phyloP scores from a whole-genome alignment of 768 basidiomycete species.

The Phaeotremella fagi region DNA sequence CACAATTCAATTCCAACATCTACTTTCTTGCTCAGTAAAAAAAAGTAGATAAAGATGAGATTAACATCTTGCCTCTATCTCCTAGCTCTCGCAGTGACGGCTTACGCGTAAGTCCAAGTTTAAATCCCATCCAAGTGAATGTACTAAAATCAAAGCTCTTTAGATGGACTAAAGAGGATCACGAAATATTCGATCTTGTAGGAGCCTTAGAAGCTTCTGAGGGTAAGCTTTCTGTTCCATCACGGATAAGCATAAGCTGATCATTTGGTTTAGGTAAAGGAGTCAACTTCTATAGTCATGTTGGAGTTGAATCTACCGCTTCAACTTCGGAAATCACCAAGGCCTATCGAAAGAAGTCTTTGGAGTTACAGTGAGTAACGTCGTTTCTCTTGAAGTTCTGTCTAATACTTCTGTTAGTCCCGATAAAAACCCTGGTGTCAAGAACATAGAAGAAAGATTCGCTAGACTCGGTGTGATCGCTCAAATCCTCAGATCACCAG shows the following conservation, averaged over 20 bases:
- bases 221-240: slow-evolving; percentile 52
- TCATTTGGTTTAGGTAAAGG: slow-evolving; percentile 59
- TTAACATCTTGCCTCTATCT: not conserved
- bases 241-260: not conserved
- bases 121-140: no score
- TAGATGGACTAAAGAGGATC: slow-evolving; percentile 64
- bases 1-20: no score
- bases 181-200: slow-evolving; percentile 95
- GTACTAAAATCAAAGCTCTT: not conserved
- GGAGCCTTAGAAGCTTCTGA: slow-evolving; percentile 72
- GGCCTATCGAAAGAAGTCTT: slow-evolving; percentile 86
- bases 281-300: slow-evolving; percentile 93
- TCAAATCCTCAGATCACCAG: slow-evolving; percentile 70
- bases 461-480: slow-evolving; percentile 83
- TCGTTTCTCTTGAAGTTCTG: not conserved
- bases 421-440: slow-evolving; percentile 87
- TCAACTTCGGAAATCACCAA: slow-evolving; percentile 64
- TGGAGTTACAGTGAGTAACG: slow-evolving; percentile 75
- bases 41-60: not conserved
- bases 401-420: slow-evolving; percentile 56
- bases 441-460: slow-evolving; percentile 79
- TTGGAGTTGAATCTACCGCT: slow-evolving; percentile 73
- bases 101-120: slow-evolving; percentile 5
- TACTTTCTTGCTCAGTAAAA: not conserved
- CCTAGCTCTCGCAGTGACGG: slow-evolving; percentile 4